Conservation (phyloP, 306 rosid genomes). For the Vigna nakashimae region DNA sequence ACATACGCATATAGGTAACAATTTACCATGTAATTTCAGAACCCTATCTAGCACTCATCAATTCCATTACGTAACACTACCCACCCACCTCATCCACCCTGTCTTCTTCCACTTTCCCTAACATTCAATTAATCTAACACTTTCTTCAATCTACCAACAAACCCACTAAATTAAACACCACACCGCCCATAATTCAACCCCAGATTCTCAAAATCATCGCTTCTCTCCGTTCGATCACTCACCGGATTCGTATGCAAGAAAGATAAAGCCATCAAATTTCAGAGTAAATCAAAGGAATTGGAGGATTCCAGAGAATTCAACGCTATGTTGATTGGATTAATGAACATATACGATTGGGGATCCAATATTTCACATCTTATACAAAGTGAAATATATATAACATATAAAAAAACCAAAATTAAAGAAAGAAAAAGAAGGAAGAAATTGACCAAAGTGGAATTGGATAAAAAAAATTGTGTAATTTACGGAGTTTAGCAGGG, state of each 20-base stretch:
- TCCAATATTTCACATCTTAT: conserved; percentile 56
- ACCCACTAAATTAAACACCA: background rate
- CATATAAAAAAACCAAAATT: conserved; percentile 30
- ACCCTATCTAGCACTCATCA: conserved; percentile 31
- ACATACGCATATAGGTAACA: background rate
- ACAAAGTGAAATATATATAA: conserved; percentile 46
- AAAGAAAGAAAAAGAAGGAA: background rate
- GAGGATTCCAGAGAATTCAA: conserved; percentile 34
- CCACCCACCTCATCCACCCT: conserved; percentile 53
- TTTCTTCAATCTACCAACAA: background rate
- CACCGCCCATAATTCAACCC: background rate
- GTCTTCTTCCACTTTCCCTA: conserved; percentile 4
- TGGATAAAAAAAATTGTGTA: conserved; percentile 43
- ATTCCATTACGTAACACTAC: conserved; percentile 48
- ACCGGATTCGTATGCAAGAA: no score
- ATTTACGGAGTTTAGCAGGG: conserved; percentile 44
- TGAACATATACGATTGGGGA: conserved; percentile 45
- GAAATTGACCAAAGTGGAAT: conserved; percentile 31
- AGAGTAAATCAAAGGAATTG: background rate
- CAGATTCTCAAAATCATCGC: conserved; percentile 4
- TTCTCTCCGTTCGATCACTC: no score
- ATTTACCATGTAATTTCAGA: conserved; percentile 13
- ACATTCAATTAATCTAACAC: conserved; percentile 1
- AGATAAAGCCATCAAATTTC: background rate
- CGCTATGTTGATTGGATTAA: conserved; percentile 45